A percentile compares a stretch with the other conserved stretches of the same genome.
These are phyloP conservation scores for Coniosporium tulheliwenetii DNA, from an alignment of 2,329 filamentous ascomycete genomes.

Conservation along the genomic window DNA sequence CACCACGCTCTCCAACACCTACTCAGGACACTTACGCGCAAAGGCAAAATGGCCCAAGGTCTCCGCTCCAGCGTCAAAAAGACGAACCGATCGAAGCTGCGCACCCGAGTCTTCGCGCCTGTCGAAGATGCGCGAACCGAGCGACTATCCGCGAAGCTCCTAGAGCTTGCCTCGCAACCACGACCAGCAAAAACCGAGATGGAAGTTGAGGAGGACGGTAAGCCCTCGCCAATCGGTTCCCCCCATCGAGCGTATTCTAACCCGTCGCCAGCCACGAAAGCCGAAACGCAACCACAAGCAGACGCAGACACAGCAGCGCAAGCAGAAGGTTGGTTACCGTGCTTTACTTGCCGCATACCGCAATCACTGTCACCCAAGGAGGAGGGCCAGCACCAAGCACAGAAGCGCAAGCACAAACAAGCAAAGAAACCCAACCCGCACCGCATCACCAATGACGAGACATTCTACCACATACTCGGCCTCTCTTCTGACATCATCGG, in stretches of 20 bases:
- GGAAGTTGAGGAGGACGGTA: constrained; percentile 27
- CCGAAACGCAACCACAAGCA: constrained; percentile 5
- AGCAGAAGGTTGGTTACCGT: constrained; percentile 9
- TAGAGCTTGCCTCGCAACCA: constrained; percentile 63
- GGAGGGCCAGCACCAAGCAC: constrained; percentile 1
- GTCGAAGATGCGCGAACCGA: constrained; percentile 64
- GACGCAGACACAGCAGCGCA: constrained; percentile 5
- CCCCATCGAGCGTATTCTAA: background rate
- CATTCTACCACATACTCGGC: constrained; percentile 22
- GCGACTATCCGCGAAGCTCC: constrained; percentile 71
- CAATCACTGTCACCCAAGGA: constrained; percentile 3
- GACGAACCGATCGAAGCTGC: constrained; percentile 67
- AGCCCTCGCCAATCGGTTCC: background rate
- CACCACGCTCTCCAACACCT: too few species aligned
- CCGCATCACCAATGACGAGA: constrained; percentile 7
- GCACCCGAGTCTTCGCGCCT: constrained; percentile 70
- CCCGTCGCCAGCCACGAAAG: constrained; percentile 4
- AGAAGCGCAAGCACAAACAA: background rate
- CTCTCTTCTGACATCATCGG: constrained; percentile 22
- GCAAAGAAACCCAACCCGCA: background rate
- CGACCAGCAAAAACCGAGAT: constrained; percentile 41
- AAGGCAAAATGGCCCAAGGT: constrained; percentile 66
- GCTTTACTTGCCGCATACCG: constrained; percentile 5
- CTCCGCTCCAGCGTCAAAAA: constrained; percentile 66
- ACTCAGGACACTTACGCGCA: constrained; percentile 1